phyloP scores from a whole-genome alignment of 2,329 filamentous ascomycete species.

The Didymella arachidicola region DNA sequence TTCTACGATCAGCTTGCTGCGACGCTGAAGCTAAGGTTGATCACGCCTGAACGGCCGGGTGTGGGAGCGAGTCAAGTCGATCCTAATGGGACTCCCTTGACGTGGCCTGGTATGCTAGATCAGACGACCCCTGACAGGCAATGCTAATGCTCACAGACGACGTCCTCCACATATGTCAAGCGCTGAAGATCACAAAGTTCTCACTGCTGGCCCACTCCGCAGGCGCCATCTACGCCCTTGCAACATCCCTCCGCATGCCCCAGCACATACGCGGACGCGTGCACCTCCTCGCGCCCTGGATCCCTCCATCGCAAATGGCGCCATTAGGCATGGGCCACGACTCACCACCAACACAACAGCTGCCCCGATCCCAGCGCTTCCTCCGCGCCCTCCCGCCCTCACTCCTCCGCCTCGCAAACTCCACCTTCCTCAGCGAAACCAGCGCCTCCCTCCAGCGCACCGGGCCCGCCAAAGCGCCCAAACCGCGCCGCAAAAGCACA shows the following conservation, averaged over 20 bases:
- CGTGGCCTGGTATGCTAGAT: slow-evolving; percentile 80
- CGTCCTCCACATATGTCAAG: slow-evolving; percentile 91
- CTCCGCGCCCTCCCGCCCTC: slow-evolving; percentile 88
- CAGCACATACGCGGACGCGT: slow-evolving; percentile 94
- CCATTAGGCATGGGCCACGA: slow-evolving; percentile 69
- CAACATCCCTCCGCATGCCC: slow-evolving; percentile 92
- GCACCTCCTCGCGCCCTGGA: slow-evolving; percentile 94
- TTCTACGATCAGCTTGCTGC: slow-evolving; percentile 96
- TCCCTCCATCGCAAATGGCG: slow-evolving; percentile 74
- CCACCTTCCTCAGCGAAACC: slow-evolving; percentile 91
- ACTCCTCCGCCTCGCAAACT: slow-evolving; percentile 92
- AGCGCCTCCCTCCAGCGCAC: slow-evolving; percentile 74
- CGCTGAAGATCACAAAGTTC: slow-evolving; percentile 92
- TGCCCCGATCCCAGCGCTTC: slow-evolving; percentile 91
- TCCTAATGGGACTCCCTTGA: slow-evolving; percentile 83
- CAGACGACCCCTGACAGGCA: slow-evolving; percentile 50
- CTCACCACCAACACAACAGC: slow-evolving; percentile 79
- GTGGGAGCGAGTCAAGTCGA: slow-evolving; percentile 92
- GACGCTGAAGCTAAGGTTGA: slow-evolving; percentile 85
- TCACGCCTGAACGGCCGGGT: slow-evolving; percentile 92
- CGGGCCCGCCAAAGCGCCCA: slow-evolving; percentile 61
- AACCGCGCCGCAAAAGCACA: slow-evolving; percentile 44
- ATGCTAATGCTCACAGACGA: slow-evolving; percentile 64
- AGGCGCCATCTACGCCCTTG: slow-evolving; percentile 96
- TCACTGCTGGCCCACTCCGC: slow-evolving; percentile 96